Evolutionary conservation across 768 basidiomycete species (phyloP).

Genomic region (Lactarius sanguifluus): DNA sequence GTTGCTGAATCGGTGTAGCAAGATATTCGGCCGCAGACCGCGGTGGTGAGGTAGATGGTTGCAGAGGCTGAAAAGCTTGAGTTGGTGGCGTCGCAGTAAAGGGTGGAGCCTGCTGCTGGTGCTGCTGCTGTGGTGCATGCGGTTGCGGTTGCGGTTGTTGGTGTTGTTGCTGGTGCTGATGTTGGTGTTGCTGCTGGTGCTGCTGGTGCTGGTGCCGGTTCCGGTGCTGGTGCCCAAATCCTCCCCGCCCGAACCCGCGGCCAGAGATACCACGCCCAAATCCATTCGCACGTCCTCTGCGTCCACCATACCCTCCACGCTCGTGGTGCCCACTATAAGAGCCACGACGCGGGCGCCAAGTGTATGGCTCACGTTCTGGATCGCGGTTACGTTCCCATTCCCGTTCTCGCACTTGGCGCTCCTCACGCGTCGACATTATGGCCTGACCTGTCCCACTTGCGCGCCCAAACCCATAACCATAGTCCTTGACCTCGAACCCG

Average conservation of each 20-base stretch:
- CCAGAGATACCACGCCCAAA: conserved; percentile 34
- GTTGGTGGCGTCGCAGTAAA: conserved; percentile 27
- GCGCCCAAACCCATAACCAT: conserved; percentile 62
- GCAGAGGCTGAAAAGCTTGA: conserved; percentile 31
- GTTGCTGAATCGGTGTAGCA: conserved; percentile 18
- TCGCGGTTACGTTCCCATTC: conserved; percentile 35
- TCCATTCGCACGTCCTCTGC: conserved; percentile 32
- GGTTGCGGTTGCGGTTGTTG: conserved; percentile 11
- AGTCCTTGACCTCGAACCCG: conserved; percentile 58
- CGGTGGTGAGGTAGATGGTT: conserved; percentile 25
- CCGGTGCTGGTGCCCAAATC: conserved; percentile 14
- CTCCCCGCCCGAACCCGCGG: conserved; percentile 24
- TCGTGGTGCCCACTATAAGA: conserved; percentile 32
- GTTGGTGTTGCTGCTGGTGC: neutral
- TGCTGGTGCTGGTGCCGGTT: conserved; percentile 10
- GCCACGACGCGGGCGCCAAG: conserved; percentile 38
- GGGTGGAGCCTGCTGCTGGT: conserved; percentile 12
- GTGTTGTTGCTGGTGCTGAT: conserved; percentile 11
- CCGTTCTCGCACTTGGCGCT: conserved; percentile 33
- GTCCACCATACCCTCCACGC: conserved; percentile 25
- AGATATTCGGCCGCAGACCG: conserved; percentile 29
- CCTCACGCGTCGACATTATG: conserved; percentile 35
- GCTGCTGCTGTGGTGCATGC: conserved; percentile 5
- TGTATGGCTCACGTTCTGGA: conserved; percentile 30
- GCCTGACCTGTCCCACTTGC: conserved; percentile 41